These are phyloP conservation scores for Xylaria sp. DNA, from an alignment of 2,329 filamentous ascomycete genomes.

Conservation along the genomic window DNA sequence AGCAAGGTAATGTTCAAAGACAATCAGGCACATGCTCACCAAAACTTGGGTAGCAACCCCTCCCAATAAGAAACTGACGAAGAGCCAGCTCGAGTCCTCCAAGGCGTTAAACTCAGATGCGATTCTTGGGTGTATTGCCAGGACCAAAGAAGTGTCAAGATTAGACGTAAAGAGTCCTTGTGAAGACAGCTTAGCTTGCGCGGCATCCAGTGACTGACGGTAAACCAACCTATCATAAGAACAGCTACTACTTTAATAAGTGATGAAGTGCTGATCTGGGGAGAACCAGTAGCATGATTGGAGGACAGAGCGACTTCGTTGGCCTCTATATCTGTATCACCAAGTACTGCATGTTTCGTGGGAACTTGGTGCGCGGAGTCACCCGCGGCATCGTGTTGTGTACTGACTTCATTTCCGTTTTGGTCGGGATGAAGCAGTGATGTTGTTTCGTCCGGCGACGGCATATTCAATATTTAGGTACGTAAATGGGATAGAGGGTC, in stretches of 20 bases:
- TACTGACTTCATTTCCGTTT: neutral
- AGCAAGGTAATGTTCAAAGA: neutral
- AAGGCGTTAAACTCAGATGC: conserved; percentile 69
- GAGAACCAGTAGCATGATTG: neutral
- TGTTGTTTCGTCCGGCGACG: conserved; percentile 22
- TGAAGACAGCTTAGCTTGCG: conserved; percentile 9
- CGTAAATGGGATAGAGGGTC: neutral
- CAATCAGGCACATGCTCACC: conserved; percentile 49
- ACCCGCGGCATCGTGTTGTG: neutral
- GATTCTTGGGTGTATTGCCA: conserved; percentile 72
- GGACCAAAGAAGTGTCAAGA: conserved; percentile 70
- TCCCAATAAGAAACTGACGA: conserved; percentile 63
- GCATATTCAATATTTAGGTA: conserved; percentile 10
- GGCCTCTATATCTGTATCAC: conserved; percentile 25
- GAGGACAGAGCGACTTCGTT: neutral
- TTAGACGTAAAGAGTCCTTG: conserved; percentile 70
- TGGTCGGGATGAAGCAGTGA: conserved; percentile 23
- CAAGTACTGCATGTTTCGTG: neutral
- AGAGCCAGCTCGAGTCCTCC: conserved; percentile 67
- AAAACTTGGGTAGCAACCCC: conserved; percentile 63
- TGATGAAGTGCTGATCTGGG: conserved; percentile 24
- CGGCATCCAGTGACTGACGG: neutral
- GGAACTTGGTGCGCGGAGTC: neutral
- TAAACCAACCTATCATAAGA: conserved; percentile 31
- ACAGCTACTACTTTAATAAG: conserved; percentile 32